Conservation (phyloP, 1,139 yeast species). For the Magnusiomyces sp. region DNA sequence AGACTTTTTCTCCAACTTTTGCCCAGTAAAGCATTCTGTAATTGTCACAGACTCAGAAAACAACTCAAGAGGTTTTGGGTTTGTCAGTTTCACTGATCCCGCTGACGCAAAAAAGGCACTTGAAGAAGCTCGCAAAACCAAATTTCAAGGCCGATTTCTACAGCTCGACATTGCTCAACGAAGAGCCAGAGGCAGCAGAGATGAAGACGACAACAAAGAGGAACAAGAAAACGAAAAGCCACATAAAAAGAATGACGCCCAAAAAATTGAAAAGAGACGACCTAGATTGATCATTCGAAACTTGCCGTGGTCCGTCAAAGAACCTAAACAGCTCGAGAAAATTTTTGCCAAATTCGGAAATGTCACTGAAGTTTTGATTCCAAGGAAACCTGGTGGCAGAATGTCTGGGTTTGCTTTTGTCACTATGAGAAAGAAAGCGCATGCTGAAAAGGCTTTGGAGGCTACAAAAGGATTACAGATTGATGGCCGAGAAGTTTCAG, state of each 20-base stretch:
- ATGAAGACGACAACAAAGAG: conserved; percentile 18
- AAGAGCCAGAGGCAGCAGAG: conserved; percentile 58
- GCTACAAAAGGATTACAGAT: conserved; percentile 66
- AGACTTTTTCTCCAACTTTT: conserved; percentile 80
- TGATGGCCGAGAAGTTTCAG: conserved; percentile 88
- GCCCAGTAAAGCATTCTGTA: conserved; percentile 93
- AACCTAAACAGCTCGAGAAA: conserved; percentile 61
- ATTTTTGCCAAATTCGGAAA: conserved; percentile 73
- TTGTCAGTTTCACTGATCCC: conserved; percentile 78
- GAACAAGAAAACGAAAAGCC: conserved; percentile 14
- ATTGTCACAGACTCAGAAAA: conserved; percentile 68
- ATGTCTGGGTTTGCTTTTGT: conserved; percentile 96
- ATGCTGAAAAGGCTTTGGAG: conserved; percentile 77
- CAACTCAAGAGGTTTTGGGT: conserved; percentile 85
- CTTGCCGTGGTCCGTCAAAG: conserved; percentile 91
- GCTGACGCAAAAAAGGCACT: conserved; percentile 80
- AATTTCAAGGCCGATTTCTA: conserved; percentile 57
- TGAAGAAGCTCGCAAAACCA: conserved; percentile 53
- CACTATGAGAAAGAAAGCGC: conserved; percentile 70
- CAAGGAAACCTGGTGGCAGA: conserved; percentile 77
- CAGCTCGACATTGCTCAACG: conserved; percentile 86
- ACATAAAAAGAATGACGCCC: conserved; percentile 11
- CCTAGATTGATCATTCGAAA: conserved; percentile 85
- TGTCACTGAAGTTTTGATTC: conserved; percentile 83
- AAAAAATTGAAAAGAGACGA: conserved; percentile 46